Evolutionary conservation across 1,139 yeast species (phyloP), one percentile per base, ranked within the genome.

Genomic region (Saccharomyces hybrid): DNA sequence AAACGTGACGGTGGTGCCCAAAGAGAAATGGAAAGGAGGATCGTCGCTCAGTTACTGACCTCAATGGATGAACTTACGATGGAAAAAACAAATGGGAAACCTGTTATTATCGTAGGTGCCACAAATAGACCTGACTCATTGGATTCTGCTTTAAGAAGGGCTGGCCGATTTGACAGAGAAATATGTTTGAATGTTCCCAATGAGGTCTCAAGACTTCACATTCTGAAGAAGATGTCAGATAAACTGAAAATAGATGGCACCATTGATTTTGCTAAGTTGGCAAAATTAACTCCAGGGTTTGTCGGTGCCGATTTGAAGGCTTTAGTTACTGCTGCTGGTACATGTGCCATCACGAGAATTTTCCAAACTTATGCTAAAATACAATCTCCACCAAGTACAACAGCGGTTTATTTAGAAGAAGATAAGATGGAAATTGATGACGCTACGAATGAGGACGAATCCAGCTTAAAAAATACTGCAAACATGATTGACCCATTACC

Each of bases 231-330:
- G 25, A 85, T 93, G 85, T 82, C 93, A 0, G 67, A 77, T 28
- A 75, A 74, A 47, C 75, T 93, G 60, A 84, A 86, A 62, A 75
- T 89, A 50, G 81, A 81, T 52, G 91, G 88, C 11, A 81, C 78
- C 14, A 82, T 91, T 61, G 89, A 91, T 61, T 88, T 82, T 66
- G 70, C 74, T 50, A 80, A 80, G 59, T 75, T 93, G 51, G 97
- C 99, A 1, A 91, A 91, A 66, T 74, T 89, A 74, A 95, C 99
- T 0, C 98, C 99, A 0, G 99, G 99, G 13, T 93, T 85, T 71
- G 99, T 93, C 3, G 99, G 99, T 48, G 99, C 99, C 1, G 99
- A 93, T 75, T 77, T 93, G 62, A 90, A 90, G 64, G 95, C 98
- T 26, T 78, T 93, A 57, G 95, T 90, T 0, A 84, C 97, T 0